phyloP scores from a whole-genome alignment of 331 rosid species.

The Pyracantha coccinea region DNA sequence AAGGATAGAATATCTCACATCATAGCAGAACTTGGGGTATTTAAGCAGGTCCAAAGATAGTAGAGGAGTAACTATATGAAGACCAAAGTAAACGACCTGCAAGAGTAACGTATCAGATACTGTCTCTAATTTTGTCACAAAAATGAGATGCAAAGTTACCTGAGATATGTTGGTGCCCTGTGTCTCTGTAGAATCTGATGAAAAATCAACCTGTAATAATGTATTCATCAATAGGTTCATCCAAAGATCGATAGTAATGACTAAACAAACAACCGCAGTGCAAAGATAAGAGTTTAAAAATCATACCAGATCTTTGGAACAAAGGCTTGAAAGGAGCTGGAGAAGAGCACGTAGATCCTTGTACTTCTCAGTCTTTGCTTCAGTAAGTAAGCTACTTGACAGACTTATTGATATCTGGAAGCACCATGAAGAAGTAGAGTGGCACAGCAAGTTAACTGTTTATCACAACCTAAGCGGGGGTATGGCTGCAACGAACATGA shows the following conservation, averaged over 20 bases:
- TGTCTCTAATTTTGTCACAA: slow-evolving; percentile 1
- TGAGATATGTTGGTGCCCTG: slow-evolving; percentile 85
- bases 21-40: slow-evolving; percentile 88
- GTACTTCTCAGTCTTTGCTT: slow-evolving; percentile 81
- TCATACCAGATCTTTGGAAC: slow-evolving; percentile 87
- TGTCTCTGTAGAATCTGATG: slow-evolving; percentile 68
- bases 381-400: slow-evolving; percentile 71
- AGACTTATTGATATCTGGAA: slow-evolving; percentile 77
- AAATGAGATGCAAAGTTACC: slow-evolving; percentile 36
- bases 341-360: slow-evolving; percentile 97
- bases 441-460: not conserved
- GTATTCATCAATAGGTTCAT: slow-evolving; percentile 16
- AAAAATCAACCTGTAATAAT: slow-evolving; percentile 81
- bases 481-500: not conserved
- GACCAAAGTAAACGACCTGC: slow-evolving; percentile 96
- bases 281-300: not conserved
- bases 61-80: slow-evolving; percentile 78
- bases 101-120: slow-evolving; percentile 24
- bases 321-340: slow-evolving; percentile 89
- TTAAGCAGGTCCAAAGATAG: slow-evolving; percentile 87
- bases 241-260: slow-evolving; percentile 15
- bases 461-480: not conserved
- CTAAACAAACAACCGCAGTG: not conserved
- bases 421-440: slow-evolving; percentile 9
- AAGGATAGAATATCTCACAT: slow-evolving; percentile 49